A percentile compares a stretch with the other conserved stretches of the same genome.
Conservation (phyloP, 2,329 filamentous ascomycete species). For the Orbilia oligospora region DNA sequence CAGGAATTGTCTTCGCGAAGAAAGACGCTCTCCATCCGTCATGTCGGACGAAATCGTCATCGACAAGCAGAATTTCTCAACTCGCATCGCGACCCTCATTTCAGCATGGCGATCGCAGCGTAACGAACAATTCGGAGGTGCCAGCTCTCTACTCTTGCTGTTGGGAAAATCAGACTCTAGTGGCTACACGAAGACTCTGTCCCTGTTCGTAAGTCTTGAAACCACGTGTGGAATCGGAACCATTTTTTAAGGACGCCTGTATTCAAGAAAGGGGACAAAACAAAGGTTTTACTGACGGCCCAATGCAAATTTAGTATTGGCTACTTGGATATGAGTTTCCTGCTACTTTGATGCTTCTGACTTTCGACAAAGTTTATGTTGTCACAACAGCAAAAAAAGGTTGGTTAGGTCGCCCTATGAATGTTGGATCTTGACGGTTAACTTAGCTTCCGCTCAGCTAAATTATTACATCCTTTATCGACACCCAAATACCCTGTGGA, state of each 20-base stretch:
- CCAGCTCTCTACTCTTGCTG: constrained; percentile 85
- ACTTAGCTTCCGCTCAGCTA: constrained; percentile 74
- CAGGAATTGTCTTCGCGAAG: neutral
- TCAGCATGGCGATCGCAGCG: constrained; percentile 97
- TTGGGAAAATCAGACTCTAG: constrained; percentile 94
- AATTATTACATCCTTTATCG: constrained; percentile 92
- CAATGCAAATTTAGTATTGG: constrained; percentile 81
- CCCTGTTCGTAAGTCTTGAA: constrained; percentile 82
- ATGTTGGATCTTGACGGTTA: neutral
- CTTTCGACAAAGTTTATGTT: constrained; percentile 87
- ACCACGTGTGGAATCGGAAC: neutral
- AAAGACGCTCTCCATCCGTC: constrained; percentile 10
- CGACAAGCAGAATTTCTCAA: constrained; percentile 92
- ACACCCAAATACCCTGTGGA: constrained; percentile 93
- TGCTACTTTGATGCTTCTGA: constrained; percentile 93
- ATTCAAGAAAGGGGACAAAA: neutral
- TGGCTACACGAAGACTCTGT: constrained; percentile 92
- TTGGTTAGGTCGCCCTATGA: constrained; percentile 67
- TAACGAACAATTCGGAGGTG: constrained; percentile 86
- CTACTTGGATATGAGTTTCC: constrained; percentile 98
- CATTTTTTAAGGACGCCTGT: neutral
- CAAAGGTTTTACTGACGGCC: neutral
- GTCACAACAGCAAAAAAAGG: constrained; percentile 98
- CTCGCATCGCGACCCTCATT: constrained; percentile 87
- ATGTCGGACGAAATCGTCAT: constrained; percentile 91